Evolutionary conservation across 2,329 filamentous ascomycete genomes (phyloP), one percentile per base, ranked within the genome.

Genomic region (Arthrobotrys sinensis): DNA sequence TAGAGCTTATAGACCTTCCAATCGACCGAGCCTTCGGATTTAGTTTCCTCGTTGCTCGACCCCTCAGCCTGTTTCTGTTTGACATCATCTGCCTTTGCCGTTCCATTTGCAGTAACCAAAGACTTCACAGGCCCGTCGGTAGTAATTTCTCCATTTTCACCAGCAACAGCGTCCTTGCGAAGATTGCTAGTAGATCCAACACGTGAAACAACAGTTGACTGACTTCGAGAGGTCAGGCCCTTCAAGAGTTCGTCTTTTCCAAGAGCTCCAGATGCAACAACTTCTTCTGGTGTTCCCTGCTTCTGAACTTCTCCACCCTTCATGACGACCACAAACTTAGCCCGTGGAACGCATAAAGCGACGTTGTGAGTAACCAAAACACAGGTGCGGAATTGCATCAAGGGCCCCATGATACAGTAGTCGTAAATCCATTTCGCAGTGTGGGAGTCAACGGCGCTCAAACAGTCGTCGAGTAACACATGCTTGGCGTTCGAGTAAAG

Each of bases 351-450:
- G 81, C 93, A 96, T 16, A 99, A 88, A n/a, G 92, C 89, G 32
- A 96, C 89, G 82, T 98, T 99, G 86, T 99, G 96, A 0, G 96
- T 97, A 40, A 99, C 95, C 50, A 99, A 88, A 67, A 99, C 93
- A 84, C 96, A 98, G 32, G 96, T 98, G 48, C 96, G 90, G 82
- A 91, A 88, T 73, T 88, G 86, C 96, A 99, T 98, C 64, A 99
- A 85, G 4, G 93, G 92, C 1, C 96, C 96, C 81, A 91, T 91
- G 80, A 99, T 91, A 76, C 94, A 97, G 84, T 97, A 92, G 83
- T 92, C 92, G 85, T 98, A 98, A 81, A 99, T 98, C 91, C 96
- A 97, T 84, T 97, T 96, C 1, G 94, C 94, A 0, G 96, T 98
- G 82, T 99, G 96, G 2, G 96, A 96, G 84, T 99, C 96, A 38